phyloP scores from a whole-genome alignment of 768 basidiomycete species.

The Omphalotus guepiniiformis region DNA sequence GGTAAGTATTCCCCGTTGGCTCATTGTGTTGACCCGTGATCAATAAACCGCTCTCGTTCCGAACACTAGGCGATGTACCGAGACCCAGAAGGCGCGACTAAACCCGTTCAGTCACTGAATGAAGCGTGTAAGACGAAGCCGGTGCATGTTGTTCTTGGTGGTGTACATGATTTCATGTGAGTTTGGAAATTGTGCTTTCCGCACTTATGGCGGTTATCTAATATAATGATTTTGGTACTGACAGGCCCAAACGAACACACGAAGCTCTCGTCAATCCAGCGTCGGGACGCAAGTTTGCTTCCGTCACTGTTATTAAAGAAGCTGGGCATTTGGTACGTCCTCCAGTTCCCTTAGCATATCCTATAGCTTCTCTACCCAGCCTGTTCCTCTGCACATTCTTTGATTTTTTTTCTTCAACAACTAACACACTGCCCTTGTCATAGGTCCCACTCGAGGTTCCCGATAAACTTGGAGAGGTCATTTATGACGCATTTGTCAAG shows the following conservation, averaged over 20 bases:
- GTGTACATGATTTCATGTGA: slow-evolving; percentile 49
- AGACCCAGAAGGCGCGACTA: slow-evolving; percentile 50
- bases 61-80: slow-evolving; percentile 54
- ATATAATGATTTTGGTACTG: background rate
- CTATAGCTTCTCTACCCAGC: slow-evolving; percentile 21
- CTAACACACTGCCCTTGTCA: background rate
- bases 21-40: background rate
- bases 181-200: slow-evolving; percentile 10
- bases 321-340: slow-evolving; percentile 26
- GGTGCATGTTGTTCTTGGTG: slow-evolving; percentile 52
- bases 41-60: background rate
- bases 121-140: slow-evolving; percentile 35
- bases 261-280: slow-evolving; percentile 29
- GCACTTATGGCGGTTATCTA: background rate
- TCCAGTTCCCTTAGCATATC: background rate
- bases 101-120: slow-evolving; percentile 47
- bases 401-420: background rate
- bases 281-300: slow-evolving; percentile 32
- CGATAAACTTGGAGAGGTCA: slow-evolving; percentile 3
- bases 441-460: slow-evolving; percentile 7
- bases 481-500: too few relatives aligned
- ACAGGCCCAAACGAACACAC: slow-evolving; percentile 33
- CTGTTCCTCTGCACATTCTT: slow-evolving; percentile 18
- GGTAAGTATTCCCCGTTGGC: slow-evolving; percentile 29
- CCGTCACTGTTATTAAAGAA: slow-evolving; percentile 20